Evolutionary conservation across 1,139 yeast species (phyloP).

Genomic region (Ogataea hybrid): DNA sequence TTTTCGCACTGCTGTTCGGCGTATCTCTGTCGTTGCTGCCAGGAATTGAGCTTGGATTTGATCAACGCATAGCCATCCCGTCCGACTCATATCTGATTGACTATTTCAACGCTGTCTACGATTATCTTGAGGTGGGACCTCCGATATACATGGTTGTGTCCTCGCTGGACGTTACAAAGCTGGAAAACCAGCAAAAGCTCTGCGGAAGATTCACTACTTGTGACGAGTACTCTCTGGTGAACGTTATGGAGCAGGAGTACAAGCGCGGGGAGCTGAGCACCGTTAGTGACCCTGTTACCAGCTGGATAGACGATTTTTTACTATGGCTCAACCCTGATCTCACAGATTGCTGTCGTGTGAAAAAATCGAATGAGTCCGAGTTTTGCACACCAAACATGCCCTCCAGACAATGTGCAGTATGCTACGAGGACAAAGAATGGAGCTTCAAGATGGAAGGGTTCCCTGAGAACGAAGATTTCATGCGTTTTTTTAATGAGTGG

Average conservation of each 20-base stretch:
- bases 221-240: conserved; percentile 71
- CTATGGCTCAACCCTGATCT: conserved; percentile 84
- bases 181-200: conserved; percentile 63
- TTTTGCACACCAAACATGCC: conserved; percentile 72
- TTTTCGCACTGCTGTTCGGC: conserved; percentile 64
- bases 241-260: conserved; percentile 84
- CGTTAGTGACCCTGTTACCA: conserved; percentile 77
- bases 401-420: conserved; percentile 68
- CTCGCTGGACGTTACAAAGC: conserved; percentile 57
- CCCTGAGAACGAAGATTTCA: conserved; percentile 68
- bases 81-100: conserved; percentile 73
- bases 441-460: conserved; percentile 76
- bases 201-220: conserved; percentile 92
- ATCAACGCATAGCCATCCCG: conserved; percentile 88
- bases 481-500: conserved; percentile 79
- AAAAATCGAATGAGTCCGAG: conserved; percentile 37
- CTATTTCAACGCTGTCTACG: conserved; percentile 75
- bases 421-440: conserved; percentile 64
- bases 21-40: conserved; percentile 71
- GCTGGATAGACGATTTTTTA: conserved; percentile 91
- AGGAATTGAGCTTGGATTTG: conserved; percentile 70
- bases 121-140: conserved; percentile 81
- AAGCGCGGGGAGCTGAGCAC: conserved; percentile 63
- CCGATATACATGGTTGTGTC: conserved; percentile 83
- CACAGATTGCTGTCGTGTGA: conserved; percentile 80